Conservation (phyloP, 352 stramenopile genomes). For the Phytopythium mirpurense region DNA sequence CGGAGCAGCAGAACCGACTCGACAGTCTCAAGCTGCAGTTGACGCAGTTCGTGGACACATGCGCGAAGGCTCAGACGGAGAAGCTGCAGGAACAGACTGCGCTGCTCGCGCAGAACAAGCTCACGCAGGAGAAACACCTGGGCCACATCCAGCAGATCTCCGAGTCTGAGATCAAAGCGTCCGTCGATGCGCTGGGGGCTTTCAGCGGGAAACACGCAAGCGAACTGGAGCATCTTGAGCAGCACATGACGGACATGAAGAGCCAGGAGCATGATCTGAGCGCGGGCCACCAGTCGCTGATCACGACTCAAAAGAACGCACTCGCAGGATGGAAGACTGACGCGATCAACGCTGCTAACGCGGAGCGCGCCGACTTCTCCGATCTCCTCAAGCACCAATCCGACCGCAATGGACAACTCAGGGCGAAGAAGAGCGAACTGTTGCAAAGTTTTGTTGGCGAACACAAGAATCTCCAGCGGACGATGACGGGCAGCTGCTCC, state of each 20-base stretch:
- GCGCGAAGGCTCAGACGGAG: slow-evolving; percentile 27
- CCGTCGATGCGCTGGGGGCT: slow-evolving; percentile 23
- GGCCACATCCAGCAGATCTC: slow-evolving; percentile 23
- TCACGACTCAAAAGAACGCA: slow-evolving; percentile 16
- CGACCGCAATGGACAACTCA: slow-evolving; percentile 8
- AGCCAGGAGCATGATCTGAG: slow-evolving; percentile 14
- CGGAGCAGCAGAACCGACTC: slow-evolving; percentile 35
- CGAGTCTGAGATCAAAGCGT: slow-evolving; percentile 30
- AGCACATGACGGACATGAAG: slow-evolving; percentile 22
- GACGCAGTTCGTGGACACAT: slow-evolving; percentile 38
- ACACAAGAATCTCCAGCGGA: slow-evolving; percentile 22
- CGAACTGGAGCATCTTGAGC: slow-evolving; percentile 17
- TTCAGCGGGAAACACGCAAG: slow-evolving; percentile 28
- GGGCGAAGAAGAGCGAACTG: slow-evolving; percentile 16
- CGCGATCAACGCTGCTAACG: slow-evolving; percentile 7
- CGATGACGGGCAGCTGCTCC: slow-evolving; percentile 18
- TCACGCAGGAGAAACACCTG: slow-evolving; percentile 34
- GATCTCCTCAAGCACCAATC: slow-evolving; percentile 21
- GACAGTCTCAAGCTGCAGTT: slow-evolving; percentile 38
- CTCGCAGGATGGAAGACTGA: slow-evolving; percentile 17
- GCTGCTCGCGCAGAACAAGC: slow-evolving; percentile 29
- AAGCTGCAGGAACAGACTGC: slow-evolving; percentile 42
- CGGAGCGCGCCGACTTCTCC: slow-evolving; percentile 11
- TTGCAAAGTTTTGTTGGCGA: slow-evolving; percentile 22
- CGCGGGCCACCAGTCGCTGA: slow-evolving; percentile 17